Conservation (phyloP, 2,329 filamentous ascomycete species). For the Sporothrix pseudoabietina region DNA sequence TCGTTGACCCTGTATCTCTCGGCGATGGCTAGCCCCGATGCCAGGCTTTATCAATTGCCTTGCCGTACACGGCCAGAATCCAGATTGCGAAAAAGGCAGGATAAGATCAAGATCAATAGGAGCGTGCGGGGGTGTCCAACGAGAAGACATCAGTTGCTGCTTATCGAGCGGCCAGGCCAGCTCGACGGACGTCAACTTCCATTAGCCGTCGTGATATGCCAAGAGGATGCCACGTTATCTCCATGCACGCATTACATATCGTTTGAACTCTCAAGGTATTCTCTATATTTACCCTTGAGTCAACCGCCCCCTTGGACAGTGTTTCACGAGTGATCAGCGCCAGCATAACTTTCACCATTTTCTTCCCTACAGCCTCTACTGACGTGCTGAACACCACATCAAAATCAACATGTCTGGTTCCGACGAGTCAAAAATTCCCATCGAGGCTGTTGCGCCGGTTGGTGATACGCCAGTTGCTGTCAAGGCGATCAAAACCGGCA, state of each 20-base stretch:
- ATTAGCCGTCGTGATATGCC: neutral
- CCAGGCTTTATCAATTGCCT: neutral
- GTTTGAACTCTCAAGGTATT: neutral
- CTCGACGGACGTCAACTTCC: neutral
- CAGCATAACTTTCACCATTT: neutral
- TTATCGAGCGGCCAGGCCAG: neutral
- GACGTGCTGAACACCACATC: no score
- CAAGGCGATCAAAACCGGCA: constrained; percentile 38
- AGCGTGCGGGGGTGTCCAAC: neutral
- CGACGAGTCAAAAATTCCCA: neutral
- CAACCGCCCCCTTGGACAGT: neutral
- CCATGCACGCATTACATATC: neutral
- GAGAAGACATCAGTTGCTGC: neutral
- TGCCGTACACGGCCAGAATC: neutral
- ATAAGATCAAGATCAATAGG: neutral
- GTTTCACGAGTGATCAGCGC: neutral
- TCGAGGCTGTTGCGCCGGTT: neutral
- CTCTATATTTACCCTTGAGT: neutral
- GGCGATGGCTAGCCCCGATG: neutral
- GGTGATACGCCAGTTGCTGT: constrained; percentile 28
- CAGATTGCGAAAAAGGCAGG: neutral
- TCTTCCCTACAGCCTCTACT: no score
- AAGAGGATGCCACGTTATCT: neutral
- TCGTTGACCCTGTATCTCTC: constrained; percentile 6
- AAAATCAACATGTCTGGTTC: neutral